A percentile compares a stretch with the other conserved stretches of the same genome.
These are phyloP conservation scores for Cordyceps pruinosa DNA, from an alignment of 2,329 filamentous ascomycete genomes.

Conservation along the genomic window DNA sequence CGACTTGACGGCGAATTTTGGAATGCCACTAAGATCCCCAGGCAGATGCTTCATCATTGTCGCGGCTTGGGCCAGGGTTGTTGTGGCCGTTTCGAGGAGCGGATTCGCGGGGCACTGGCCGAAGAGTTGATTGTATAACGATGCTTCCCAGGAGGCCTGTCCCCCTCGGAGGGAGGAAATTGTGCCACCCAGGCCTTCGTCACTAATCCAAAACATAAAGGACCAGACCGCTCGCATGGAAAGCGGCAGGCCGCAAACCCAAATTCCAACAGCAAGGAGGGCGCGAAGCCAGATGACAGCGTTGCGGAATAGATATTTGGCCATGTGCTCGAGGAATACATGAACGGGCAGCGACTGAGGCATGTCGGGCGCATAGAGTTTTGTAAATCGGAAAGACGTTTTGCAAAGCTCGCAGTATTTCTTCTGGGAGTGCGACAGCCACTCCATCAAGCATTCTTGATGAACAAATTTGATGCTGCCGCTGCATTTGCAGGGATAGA, in stretches of 20 bases:
- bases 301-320: slow-evolving; percentile 64
- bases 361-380: slow-evolving; percentile 94
- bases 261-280: slow-evolving; percentile 72
- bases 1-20: slow-evolving; percentile 1
- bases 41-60: slow-evolving; percentile 6
- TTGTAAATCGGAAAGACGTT: slow-evolving; percentile 95
- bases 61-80: slow-evolving; percentile 6
- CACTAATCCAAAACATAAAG: slow-evolving; percentile 88
- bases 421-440: slow-evolving; percentile 97
- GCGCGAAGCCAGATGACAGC: slow-evolving; percentile 73
- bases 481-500: slow-evolving; percentile 97
- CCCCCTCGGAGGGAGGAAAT: slow-evolving; percentile 21
- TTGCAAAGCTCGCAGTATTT: slow-evolving; percentile 99
- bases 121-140: neutral
- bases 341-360: slow-evolving; percentile 72
- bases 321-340: slow-evolving; percentile 73
- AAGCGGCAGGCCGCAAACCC: slow-evolving; percentile 84
- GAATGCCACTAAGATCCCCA: neutral
- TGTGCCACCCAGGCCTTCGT: slow-evolving; percentile 54
- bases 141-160: neutral
- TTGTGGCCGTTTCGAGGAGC: slow-evolving; percentile 1
- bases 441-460: slow-evolving; percentile 97
- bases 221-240: slow-evolving; percentile 90
- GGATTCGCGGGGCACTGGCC: slow-evolving; percentile 4
- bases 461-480: slow-evolving; percentile 98